Evolutionary conservation across 2,329 filamentous ascomycete species (phyloP), one percentile per base, ranked within the genome.

Genomic region (Sclerotiophoma versabilis): DNA sequence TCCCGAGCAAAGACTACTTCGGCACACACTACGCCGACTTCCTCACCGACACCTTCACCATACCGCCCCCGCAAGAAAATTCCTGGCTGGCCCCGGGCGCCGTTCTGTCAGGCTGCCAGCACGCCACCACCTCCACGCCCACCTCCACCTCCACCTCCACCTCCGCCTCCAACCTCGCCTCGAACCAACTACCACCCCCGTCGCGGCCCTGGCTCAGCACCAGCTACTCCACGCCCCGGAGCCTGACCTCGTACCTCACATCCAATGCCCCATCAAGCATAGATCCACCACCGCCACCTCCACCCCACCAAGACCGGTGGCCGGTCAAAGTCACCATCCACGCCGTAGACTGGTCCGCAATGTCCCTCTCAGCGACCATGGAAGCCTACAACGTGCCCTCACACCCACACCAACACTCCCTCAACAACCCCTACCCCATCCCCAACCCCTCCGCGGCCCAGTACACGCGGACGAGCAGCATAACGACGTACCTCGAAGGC

Each of bases 281-380:
- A 17, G 46, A 49, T 5, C 46, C 29, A 5, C 17, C 23, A 15
- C 17, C 15, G 2, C 29, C 14, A 3, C 26, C 27, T 4, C 34
- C 36, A 27, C 38, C 62, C 8, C 76, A 79, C 25, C 81, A 84
- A 49, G 84, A 88, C 61, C 81, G 82, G 37, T 89, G 87, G 87
- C 86, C 86, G 6, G 87, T 89, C 26, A 86, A 85, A 57, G 86
- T 89, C 47, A 86, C 81, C 2, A 82, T 89, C 32, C 85, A 88
- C 63, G 77, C 81, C 15, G 80, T 89, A 38, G 84, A 89, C 69
- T 82, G 81, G 63, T 75, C 79, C 4, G 78, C 76, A 15, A 87
- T 88, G 84, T 84, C 83, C 0, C 71, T 89, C 15, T 83, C 84
- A 19, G 87, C 86, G 4, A 88, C 85, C 7, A 89, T 89, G 87